Evolutionary conservation across 768 basidiomycete species (phyloP), one percentile per base, ranked within the genome.

Genomic region (Tulasnella sp.): DNA sequence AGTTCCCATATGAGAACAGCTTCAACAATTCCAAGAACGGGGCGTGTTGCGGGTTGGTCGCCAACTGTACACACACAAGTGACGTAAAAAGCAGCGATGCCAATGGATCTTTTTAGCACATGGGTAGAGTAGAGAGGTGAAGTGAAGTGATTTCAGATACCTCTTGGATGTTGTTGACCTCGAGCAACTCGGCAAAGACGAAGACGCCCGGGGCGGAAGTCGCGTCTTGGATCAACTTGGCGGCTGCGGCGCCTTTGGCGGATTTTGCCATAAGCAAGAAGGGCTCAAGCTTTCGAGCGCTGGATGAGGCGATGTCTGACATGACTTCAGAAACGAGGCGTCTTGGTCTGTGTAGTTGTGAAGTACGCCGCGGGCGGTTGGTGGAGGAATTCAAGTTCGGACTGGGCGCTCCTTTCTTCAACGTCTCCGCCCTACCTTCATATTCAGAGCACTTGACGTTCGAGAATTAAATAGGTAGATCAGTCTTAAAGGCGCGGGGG

Each of bases 231-330:
- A 93, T 73, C 57, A 93, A 80, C 68, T 93, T 92, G 4, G 90
- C 92, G 0, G 92, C 92, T 0, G 87, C 90, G 0, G 91, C 91
- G 1, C 94, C 94, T 67, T 90, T 93, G 9, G 87, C 80, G 0
- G 88, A 87, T 69, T 93, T 92, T 2, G 85, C 90, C 73, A 97
- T 90, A 61, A 97, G 79, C 44, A 96, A 70, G 71, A 87, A 96
- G 0, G 92, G 91, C 72, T 97, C 92, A 10, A 92, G 76, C 65
- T 85, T 88, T 15, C 81, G 74, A 3, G 79, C 69, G 56, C 81
- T 81, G 67, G 81, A 80, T 7, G 34, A 38, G 1, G 31, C 27
- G 27, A 52, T 7, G 29, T 60, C 58, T 9, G 49, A 10, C 58
- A 60, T 60, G 5, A n/a, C 15, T 38, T 38, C 15, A 38, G 34